Evolutionary conservation across 352 stramenopile genomes (phyloP).

Genomic region (Phytophthora ramorum): DNA sequence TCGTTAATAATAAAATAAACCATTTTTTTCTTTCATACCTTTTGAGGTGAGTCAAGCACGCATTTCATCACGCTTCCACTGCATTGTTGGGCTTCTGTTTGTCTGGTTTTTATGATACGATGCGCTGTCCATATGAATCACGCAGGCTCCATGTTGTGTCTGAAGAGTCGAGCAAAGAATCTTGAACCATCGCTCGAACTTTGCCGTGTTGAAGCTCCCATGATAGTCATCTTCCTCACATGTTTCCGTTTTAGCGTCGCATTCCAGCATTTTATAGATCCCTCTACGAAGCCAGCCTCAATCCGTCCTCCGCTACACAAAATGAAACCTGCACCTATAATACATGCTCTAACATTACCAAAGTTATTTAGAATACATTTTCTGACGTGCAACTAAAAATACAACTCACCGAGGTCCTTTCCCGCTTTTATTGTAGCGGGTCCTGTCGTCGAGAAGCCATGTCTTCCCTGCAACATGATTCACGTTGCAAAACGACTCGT

Average conservation of each 20-base stretch:
- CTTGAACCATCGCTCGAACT: slow-evolving; percentile 3
- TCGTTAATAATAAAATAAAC: no score
- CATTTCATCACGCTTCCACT: not conserved
- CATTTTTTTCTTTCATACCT: no score
- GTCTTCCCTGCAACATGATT: slow-evolving; percentile 2
- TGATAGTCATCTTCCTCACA: slow-evolving; percentile 7
- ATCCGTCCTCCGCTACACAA: not conserved
- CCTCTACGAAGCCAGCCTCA: not conserved
- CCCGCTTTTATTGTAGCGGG: slow-evolving; percentile 3
- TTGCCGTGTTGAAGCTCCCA: slow-evolving; percentile 3
- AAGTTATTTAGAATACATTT: not conserved
- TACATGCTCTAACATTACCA: slow-evolving; percentile 4
- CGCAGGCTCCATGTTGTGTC: not conserved
- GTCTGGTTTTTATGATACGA: slow-evolving; percentile 11
- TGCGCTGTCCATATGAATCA: slow-evolving; percentile 6
- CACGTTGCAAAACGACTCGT: slow-evolving; percentile 5
- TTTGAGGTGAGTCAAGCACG: not conserved
- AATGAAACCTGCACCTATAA: slow-evolving; percentile 2
- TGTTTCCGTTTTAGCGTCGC: not conserved
- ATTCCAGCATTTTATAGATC: slow-evolving; percentile 5
- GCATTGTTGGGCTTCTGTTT: slow-evolving; percentile 9
- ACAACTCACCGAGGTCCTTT: slow-evolving; percentile 5
- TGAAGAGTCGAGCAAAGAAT: not conserved
- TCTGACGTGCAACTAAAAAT: not conserved
- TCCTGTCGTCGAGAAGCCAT: slow-evolving; percentile 7